Conservation (phyloP, 164 flowering plant species). For the Magnolia sinica region DNA sequence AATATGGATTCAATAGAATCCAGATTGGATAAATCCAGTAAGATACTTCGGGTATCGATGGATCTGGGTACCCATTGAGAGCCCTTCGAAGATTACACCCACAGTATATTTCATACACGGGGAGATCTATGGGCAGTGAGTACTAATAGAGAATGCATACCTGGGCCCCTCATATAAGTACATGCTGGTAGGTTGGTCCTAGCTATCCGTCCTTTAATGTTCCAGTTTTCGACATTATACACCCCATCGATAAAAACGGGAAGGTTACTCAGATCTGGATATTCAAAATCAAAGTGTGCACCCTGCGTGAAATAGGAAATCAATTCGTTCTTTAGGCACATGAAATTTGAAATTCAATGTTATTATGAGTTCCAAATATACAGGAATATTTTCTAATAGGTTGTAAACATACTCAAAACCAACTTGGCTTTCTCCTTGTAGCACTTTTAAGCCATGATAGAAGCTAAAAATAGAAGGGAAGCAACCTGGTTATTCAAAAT, state of each 20-base stretch:
- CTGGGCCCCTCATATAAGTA: conserved; percentile 15
- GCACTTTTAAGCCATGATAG: background rate
- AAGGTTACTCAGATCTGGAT: conserved; percentile 4
- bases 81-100: no score
- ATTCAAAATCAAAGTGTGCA: conserved; percentile 12
- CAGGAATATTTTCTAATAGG: background rate
- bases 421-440: background rate
- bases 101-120: no score
- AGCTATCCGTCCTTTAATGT: conserved; percentile 7
- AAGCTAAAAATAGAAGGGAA: background rate
- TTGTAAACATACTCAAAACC: background rate
- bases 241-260: conserved; percentile 3
- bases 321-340: background rate
- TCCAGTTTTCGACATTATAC: conserved; percentile 11
- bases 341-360: background rate
- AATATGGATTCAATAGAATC: no score
- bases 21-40: no score
- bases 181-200: conserved; percentile 10
- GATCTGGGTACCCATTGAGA: no score
- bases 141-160: background rate
- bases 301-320: conserved; percentile 2
- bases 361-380: background rate
- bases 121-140: background rate
- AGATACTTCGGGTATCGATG: no score
- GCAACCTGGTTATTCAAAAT: conserved; percentile 12